These are phyloP conservation scores for Fusarium sublunatum DNA, from an alignment of 2,329 filamentous ascomycete genomes.

Conservation along the genomic window DNA sequence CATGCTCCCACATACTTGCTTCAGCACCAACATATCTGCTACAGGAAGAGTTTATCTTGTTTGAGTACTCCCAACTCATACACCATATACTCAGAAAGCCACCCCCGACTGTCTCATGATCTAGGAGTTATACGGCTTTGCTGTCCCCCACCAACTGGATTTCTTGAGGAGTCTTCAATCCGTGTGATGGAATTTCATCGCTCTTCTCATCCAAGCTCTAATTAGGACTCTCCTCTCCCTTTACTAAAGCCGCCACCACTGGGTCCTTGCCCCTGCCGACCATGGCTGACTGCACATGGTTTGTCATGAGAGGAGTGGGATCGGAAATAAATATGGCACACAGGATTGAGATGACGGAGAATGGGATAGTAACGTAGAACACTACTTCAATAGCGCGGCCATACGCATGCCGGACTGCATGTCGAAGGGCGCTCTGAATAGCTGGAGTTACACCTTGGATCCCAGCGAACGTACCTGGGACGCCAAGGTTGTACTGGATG, in stretches of 20 bases:
- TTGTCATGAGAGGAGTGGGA: slow-evolving; percentile 21
- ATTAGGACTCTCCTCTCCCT: neutral
- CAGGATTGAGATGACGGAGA: slow-evolving; percentile 9
- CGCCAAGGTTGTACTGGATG: slow-evolving; percentile 9
- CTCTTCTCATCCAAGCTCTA: slow-evolving; percentile 1
- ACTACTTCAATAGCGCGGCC: slow-evolving; percentile 20
- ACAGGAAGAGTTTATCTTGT: no score
- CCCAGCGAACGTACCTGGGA: neutral
- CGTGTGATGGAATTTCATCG: neutral
- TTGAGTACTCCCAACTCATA: no score
- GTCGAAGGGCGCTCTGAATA: neutral
- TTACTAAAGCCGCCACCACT: neutral
- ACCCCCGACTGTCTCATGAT: no score
- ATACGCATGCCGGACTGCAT: slow-evolving; percentile 12
- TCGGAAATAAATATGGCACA: slow-evolving; percentile 18
- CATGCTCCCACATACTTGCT: no score
- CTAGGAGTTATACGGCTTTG: neutral
- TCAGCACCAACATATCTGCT: no score
- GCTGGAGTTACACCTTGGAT: slow-evolving; percentile 3
- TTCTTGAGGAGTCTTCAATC: neutral
- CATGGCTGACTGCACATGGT: slow-evolving; percentile 24
- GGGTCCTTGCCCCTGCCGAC: neutral
- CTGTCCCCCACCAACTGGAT: neutral
- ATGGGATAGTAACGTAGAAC: slow-evolving; percentile 20
- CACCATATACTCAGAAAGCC: no score